Evolutionary conservation across 2,329 filamentous ascomycete species (phyloP), one percentile per base, ranked within the genome.

Genomic region (Scedosporium minutisporum): DNA sequence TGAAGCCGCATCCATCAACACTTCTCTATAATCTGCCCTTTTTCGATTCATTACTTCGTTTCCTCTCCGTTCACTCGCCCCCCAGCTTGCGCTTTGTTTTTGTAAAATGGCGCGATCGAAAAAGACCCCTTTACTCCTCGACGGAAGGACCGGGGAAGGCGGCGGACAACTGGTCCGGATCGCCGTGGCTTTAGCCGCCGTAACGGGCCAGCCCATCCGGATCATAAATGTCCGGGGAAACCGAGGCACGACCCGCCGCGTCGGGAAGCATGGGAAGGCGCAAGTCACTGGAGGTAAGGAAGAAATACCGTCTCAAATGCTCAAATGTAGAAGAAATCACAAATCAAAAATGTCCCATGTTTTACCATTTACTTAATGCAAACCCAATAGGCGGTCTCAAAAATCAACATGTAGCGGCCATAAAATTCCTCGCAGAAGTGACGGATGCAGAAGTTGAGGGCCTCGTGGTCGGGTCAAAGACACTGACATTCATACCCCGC

Each of bases 81-180:
- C 21, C 27, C 16, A 38, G 10, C 33, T 4, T 38, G 33, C 10
- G 33, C 29, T 33, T 38, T 38, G 33, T 12, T 38, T 38, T 27
- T 57, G 2, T n/a, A 6, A 62, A 62, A 58, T 33, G 14, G 70
- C 70, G 67, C 76, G 74, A 51, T 64, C 69, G 6, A 76, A 33
- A 6, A 57, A 57, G 46, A 18, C 21, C 12, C 53, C 38, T n/a
- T 18, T 57, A 38, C 55, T 62, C 29, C 70, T 87, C 1, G 83
- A 86, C 66, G 85, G 84, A 16, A 72, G 77, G 12, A 82, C 78
- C 0, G 84, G 84, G 1, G 84, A 87, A 68, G 85, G 85, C 4
- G 85, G 84, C 3, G 85, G 85, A 2, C 85, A 88, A 66, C 71
- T 87, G 0, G 79, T 87, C 0, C 74, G 85, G 53, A 74, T 86